phyloP scores from a whole-genome alignment of 192 early-diverging fungal species.

The Backusella circina region DNA sequence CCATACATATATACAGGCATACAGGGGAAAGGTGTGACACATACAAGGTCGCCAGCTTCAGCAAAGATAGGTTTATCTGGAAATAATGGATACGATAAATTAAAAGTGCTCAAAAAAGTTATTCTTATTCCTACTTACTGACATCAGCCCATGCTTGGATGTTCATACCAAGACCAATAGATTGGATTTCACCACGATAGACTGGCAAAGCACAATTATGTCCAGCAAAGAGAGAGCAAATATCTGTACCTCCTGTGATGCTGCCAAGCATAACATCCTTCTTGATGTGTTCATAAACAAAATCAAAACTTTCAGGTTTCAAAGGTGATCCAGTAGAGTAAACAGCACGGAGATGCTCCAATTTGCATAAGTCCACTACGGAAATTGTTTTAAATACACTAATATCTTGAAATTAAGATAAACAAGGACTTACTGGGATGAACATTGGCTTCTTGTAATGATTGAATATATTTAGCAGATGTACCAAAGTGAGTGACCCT shows the following conservation, averaged over 20 bases:
- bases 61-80: slow-evolving; percentile 58
- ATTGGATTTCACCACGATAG: slow-evolving; percentile 93
- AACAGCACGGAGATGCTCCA: slow-evolving; percentile 67
- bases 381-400: neutral
- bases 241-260: slow-evolving; percentile 97
- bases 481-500: slow-evolving; percentile 89
- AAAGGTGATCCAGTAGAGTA: slow-evolving; percentile 96
- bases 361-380: slow-evolving; percentile 48
- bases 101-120: neutral
- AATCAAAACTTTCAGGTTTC: slow-evolving; percentile 90
- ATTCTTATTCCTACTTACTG: slow-evolving; percentile 30
- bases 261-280: slow-evolving; percentile 83
- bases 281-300: slow-evolving; percentile 85
- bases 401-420: neutral
- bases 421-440: slow-evolving; percentile 44
- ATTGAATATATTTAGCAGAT: slow-evolving; percentile 94
- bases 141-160: slow-evolving; percentile 86
- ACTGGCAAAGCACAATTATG: slow-evolving; percentile 89
- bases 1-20: slow-evolving; percentile 97
- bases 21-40: slow-evolving; percentile 91
- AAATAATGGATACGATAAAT: neutral
- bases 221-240: slow-evolving; percentile 93
- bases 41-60: slow-evolving; percentile 87
- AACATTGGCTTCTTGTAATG: slow-evolving; percentile 72
- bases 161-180: slow-evolving; percentile 89